Base-by-base conservation (phyloP, 2,329 filamentous ascomycete genomes). In the Gyromitra esculenta region DNA sequence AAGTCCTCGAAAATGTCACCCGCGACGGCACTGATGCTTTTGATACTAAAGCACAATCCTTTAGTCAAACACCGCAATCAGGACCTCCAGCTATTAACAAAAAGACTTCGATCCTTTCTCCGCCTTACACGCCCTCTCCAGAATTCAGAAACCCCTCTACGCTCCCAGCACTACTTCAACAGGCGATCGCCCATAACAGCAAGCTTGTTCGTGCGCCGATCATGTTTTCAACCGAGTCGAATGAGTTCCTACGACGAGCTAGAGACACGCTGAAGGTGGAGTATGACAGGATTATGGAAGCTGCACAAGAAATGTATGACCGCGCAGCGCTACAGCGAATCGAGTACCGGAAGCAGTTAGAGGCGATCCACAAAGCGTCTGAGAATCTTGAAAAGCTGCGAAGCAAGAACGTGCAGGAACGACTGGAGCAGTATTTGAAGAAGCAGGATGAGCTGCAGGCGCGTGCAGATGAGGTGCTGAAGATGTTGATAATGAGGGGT, bases 221-320 rank as follows among this genome's bases (percentile, higher is more conserved):
- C 57, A 25, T 77, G 18, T 79, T 79, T 70, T 75, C 73, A 11
- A 75, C 79, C 6, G 79, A 75, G 37, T 67, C 72, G 8, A 74
- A 78, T 45, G 70, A 69, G 37, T 60, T 77, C 39, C 50, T 80
- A 35, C 56, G 75, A 11, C 54, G 45, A 9, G 79, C 79, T 0
- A 63, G 77, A 9, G 79, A 74, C 43, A 75, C 71, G 13, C 54
- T 80, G 2, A 77, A 79, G 43, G 59, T 57, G 15, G 79, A 80
- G 54, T 79, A 77, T 48, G 74, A 77, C 43, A 60, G 65, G 18
- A 68, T 79, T 31, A 79, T 78, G 73, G 64, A 73, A 37, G 75
- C 59, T 9, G 78, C 78, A 11, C 78, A 79, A 54, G 73, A 75
- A 41, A 76, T 80, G 73, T 77, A 79, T 41, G 74, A 76, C 41